Percentiles rank a stretch among this genome's conserved stretches.
Conservation (phyloP, 1,139 yeast genomes). For the Suhomyces yuchorum region DNA sequence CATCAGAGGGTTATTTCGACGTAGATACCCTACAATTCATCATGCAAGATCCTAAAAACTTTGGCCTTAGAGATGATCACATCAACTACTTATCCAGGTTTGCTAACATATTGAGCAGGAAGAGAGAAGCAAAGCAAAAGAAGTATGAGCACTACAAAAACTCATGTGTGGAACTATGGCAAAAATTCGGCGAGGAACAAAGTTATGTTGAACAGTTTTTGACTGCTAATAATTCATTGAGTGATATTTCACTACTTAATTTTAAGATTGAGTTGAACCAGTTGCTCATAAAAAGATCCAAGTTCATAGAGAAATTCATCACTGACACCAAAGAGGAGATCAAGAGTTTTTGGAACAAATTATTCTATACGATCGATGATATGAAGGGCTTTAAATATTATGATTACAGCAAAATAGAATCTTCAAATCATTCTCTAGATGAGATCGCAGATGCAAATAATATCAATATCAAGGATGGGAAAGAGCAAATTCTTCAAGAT, state of each 20-base stretch:
- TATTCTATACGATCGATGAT: slow-evolving; percentile 57
- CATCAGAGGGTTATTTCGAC: slow-evolving; percentile 32
- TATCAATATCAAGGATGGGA: slow-evolving; percentile 21
- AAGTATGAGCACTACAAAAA: slow-evolving; percentile 34
- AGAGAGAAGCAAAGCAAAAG: slow-evolving; percentile 36
- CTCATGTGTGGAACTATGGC: slow-evolving; percentile 53
- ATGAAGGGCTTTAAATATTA: slow-evolving; percentile 40
- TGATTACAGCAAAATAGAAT: slow-evolving; percentile 11
- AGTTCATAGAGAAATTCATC: slow-evolving; percentile 68
- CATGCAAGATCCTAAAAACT: slow-evolving; percentile 39
- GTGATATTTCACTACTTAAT: slow-evolving; percentile 37
- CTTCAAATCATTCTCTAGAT: background rate
- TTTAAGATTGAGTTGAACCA: slow-evolving; percentile 59
- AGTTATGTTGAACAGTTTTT: slow-evolving; percentile 43
- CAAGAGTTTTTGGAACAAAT: slow-evolving; percentile 58
- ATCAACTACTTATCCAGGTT: slow-evolving; percentile 35
- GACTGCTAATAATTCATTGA: slow-evolving; percentile 36
- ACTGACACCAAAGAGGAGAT: slow-evolving; percentile 61
- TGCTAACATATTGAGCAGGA: slow-evolving; percentile 28
- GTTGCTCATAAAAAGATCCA: slow-evolving; percentile 60
- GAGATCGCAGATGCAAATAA: background rate
- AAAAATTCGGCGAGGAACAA: slow-evolving; percentile 44
- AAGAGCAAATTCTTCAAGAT: slow-evolving; percentile 53
- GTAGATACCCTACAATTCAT: slow-evolving; percentile 41
- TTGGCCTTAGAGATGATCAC: slow-evolving; percentile 43